phyloP scores from a whole-genome alignment of 768 basidiomycete genomes.

The Baorangia bicolor region DNA sequence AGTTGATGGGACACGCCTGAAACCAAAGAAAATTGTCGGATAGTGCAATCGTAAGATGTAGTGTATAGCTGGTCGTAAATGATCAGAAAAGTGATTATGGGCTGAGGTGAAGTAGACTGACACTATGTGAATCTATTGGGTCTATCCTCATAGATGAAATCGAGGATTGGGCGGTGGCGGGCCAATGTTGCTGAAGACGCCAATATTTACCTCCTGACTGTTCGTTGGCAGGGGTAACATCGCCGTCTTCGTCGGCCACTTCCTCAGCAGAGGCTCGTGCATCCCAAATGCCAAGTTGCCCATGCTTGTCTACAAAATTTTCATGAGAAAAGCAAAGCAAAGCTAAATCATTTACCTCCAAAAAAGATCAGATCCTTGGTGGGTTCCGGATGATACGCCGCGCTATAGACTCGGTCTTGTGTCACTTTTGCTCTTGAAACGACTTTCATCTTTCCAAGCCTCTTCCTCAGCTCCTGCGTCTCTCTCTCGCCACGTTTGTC shows the following conservation, averaged over 20 bases:
- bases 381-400: conserved; percentile 77
- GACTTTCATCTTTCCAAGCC: conserved; percentile 56
- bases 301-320: conserved; percentile 69
- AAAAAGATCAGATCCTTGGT: conserved; percentile 86
- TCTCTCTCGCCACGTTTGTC: conserved; percentile 47
- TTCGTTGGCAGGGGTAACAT: conserved; percentile 38
- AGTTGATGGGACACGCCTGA: conserved; percentile 72
- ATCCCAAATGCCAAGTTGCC: conserved; percentile 85
- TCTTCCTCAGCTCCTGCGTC: conserved; percentile 53
- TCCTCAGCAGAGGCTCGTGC: conserved; percentile 70
- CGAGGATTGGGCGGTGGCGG: conserved; percentile 74
- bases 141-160: conserved; percentile 78
- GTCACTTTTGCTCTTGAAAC: conserved; percentile 81
- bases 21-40: conserved; percentile 71
- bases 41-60: conserved; percentile 77
- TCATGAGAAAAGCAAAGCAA: not conserved
- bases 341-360: conserved; percentile 50
- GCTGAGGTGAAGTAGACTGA: conserved; percentile 30
- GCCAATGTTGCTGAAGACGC: conserved; percentile 83
- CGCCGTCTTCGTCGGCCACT: conserved; percentile 61
- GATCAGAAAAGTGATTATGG: not conserved
- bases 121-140: conserved; percentile 72
- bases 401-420: conserved; percentile 69
- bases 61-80: conserved; percentile 61
- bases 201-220: conserved; percentile 73